Evolutionary conservation across 257 asterid species (phyloP).

Genomic region (Vinca minor): DNA sequence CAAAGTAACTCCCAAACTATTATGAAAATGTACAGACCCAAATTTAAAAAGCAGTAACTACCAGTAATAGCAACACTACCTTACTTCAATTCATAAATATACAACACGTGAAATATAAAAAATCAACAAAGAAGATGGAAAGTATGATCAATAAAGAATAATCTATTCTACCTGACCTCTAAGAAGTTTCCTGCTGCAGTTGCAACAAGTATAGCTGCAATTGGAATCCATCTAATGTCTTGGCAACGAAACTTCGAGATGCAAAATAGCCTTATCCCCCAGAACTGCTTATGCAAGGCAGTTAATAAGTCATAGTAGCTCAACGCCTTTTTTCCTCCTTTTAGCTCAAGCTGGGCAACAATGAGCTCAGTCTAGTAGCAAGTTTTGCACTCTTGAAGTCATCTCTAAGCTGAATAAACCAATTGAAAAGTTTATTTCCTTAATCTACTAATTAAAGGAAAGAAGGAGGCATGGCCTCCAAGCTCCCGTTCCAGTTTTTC

Average conservation of each 20-base stretch:
- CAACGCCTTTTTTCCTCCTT: background rate
- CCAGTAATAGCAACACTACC: background rate
- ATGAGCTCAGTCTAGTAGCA: constrained; percentile 72
- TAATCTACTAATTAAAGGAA: background rate
- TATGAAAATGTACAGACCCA: background rate
- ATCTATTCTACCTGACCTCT: constrained; percentile 8
- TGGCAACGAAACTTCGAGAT: background rate
- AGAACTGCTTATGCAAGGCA: background rate
- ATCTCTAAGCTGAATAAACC: constrained; percentile 85
- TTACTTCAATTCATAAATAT: constrained; percentile 1
- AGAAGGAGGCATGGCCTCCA: background rate
- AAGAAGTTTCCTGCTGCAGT: background rate
- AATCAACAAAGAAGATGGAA: background rate
- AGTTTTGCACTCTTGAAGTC: constrained; percentile 97
- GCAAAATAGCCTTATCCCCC: background rate
- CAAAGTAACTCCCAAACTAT: background rate
- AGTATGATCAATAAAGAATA: background rate
- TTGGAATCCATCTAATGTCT: background rate
- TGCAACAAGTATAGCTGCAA: background rate
- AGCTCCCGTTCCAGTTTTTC: background rate
- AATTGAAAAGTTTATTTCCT: background rate
- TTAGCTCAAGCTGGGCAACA: too few species aligned
- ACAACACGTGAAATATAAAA: background rate
- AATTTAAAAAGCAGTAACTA: background rate
- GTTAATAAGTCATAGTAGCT: background rate